phyloP scores from a whole-genome alignment of 2,329 filamentous ascomycete genomes.

The Fusarium paranaense region DNA sequence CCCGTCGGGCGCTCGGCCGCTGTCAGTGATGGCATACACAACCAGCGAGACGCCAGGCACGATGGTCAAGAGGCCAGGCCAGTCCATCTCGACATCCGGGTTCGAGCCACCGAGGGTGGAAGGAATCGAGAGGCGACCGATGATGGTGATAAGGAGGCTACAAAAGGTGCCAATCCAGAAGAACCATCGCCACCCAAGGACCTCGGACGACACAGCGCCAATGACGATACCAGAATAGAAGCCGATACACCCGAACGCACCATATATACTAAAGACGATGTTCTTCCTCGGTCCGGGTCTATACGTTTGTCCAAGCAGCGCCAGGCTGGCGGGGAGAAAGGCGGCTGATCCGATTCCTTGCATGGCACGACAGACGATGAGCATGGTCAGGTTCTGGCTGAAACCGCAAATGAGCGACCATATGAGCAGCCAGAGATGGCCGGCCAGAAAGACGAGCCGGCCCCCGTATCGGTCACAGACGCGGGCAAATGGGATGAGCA shows the following conservation, averaged over 20 bases:
- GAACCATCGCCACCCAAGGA: constrained; percentile 73
- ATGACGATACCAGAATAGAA: constrained; percentile 76
- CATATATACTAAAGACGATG: constrained; percentile 70
- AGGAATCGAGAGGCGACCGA: constrained; percentile 55
- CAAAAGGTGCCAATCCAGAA: constrained; percentile 71
- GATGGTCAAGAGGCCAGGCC: constrained; percentile 70
- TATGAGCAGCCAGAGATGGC: constrained; percentile 71
- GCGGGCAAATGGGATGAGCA: constrained; percentile 73
- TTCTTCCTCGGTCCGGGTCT: constrained; percentile 79
- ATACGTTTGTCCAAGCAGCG: constrained; percentile 75
- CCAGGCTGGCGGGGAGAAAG: constrained; percentile 72
- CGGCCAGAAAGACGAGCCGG: constrained; percentile 67
- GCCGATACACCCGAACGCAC: constrained; percentile 67
- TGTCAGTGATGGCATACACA: constrained; percentile 81
- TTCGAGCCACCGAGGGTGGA: constrained; percentile 45
- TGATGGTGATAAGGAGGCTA: constrained; percentile 60
- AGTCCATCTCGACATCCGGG: constrained; percentile 69
- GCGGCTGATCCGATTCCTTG: constrained; percentile 79
- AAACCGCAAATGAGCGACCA: constrained; percentile 79
- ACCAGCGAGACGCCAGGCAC: constrained; percentile 74
- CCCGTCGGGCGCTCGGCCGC: constrained; percentile 73
- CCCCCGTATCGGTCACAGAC: constrained; percentile 72
- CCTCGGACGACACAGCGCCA: constrained; percentile 72
- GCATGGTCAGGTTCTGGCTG: constrained; percentile 71
- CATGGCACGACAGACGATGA: constrained; percentile 77